Base-by-base conservation (phyloP, 2,329 filamentous ascomycete species). In the Ceratocystis smalleyi region DNA sequence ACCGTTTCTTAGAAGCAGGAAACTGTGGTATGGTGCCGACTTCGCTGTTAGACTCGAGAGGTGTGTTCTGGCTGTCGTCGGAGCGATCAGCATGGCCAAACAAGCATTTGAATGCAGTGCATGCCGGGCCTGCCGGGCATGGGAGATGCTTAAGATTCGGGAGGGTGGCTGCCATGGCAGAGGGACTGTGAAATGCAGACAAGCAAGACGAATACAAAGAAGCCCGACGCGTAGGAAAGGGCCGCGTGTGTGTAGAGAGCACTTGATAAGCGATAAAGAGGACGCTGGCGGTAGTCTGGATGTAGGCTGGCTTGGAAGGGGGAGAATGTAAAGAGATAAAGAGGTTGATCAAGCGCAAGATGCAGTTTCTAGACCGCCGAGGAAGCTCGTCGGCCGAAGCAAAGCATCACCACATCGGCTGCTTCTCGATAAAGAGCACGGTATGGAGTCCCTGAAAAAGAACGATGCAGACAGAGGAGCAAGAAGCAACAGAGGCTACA, bases 81-180 rank as follows among this genome's bases (percentile, higher is more conserved):
- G 54, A n/a, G 27, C 54, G 54, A 35, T 62, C 60, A 22, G 30
- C 71, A 68, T 80, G 77, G 32, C 77, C 76, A 68, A 81, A 81
- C 47, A 81, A 74, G 68, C 79, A 81, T 66, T 77, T 73, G 68
- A 79, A 79, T 17, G 78, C 77, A 7, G 75, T 77, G 69, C 79
- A 81, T 1, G 67, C 72, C 59, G 75, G 73, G 61, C 78, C 78
- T 22, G 77, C 77, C 5, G 79, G 79, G 68, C 79, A 81, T 8
- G 78, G 77, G 59, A 81, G 76, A 66, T 75, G 75, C 68, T 79
- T 80, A 67, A 81, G 76, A 59, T 65, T 63, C 30, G 67, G 64
- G 32, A 69, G 66, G 43, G 68, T 67, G 65, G 54, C 54, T 19
- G 54, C 54, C 54, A 57, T 57, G 5, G 54, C 15, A 27, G 15